These are phyloP conservation scores for Talaromyces sp. DNA, from an alignment of 2,329 filamentous ascomycete species.

Conservation along the genomic window DNA sequence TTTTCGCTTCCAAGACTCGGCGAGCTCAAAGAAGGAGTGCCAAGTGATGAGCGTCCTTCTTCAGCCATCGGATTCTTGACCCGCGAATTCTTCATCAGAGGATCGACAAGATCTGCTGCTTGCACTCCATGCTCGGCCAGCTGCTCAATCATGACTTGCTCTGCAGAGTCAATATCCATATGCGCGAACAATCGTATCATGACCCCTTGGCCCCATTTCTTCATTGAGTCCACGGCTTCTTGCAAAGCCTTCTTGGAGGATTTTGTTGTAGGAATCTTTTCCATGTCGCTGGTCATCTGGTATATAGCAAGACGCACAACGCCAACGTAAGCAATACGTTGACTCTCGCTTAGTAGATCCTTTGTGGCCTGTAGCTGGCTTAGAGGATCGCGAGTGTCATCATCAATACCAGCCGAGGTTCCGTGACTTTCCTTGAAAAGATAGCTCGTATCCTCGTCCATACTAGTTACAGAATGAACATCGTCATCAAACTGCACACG, in stretches of 20 bases:
- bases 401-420: constrained; percentile 63
- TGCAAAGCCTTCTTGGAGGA: constrained; percentile 70
- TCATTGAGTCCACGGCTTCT: constrained; percentile 71
- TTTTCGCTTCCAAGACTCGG: constrained; percentile 28
- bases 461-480: constrained; percentile 85
- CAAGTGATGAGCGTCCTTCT: constrained; percentile 35
- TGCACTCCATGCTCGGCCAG: constrained; percentile 87
- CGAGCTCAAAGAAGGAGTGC: constrained; percentile 38
- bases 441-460: constrained; percentile 97
- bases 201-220: constrained; percentile 98
- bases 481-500: constrained; percentile 94
- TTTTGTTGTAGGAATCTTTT: constrained; percentile 59
- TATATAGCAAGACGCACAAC: constrained; percentile 78
- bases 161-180: constrained; percentile 86
- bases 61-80: constrained; percentile 89
- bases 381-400: constrained; percentile 80
- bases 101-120: constrained; percentile 76
- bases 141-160: constrained; percentile 99
- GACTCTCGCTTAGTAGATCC: constrained; percentile 88
- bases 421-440: constrained; percentile 74
- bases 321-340: constrained; percentile 94
- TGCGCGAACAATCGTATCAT: constrained; percentile 93
- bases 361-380: constrained; percentile 95
- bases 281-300: constrained; percentile 69
- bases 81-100: constrained; percentile 85